Evolutionary conservation across 352 stramenopile species (phyloP), one percentile per base, ranked within the genome.

Genomic region (Pythium graminicola): DNA sequence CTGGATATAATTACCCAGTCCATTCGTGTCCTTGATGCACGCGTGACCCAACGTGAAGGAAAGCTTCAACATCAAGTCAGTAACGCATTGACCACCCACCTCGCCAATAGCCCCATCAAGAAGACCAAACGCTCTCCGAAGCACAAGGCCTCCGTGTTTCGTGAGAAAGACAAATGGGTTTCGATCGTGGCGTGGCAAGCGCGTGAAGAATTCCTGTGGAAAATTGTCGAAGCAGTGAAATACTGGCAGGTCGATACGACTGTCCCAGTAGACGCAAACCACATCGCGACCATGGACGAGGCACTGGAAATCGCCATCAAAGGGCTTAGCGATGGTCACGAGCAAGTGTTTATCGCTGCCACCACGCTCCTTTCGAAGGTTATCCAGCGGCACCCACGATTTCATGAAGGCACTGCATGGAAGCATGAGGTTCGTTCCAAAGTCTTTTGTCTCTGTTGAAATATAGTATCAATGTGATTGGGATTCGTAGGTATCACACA

Each of bases 161-260:
- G 35, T 5, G n/a, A 29, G 7, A 57, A 55, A 26, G 28, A 50
- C 33, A 29, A 17, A 9, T 62, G 51, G 38, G 7, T 16, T 0
- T 40, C 54, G 20, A 24, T 42, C 2, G 40, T 57, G 9, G 24
- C 13, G 16, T 73, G 65, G 62, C 54, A 64, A 7, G 24, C 50
- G 3, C 60, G 59, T 9, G 65, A 73, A 41, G 61, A 70, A 17
- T 50, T 54, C 7, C 29, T 73, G 9, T 73, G 65, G 65, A 52
- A 47, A 40, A 24, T 67, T 6, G 40, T 62, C 3, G 51, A 49
- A 13, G 35, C 38, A 11, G 36, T 70, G 19, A n/a, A 41, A n/a
- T n/a, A 8, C 9, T 47, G 19, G 13, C 8, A 36, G 27, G 24
- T 42, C 39, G 5, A 24, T n/a, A n/a, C n/a, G n/a, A n/a, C n/a